Evolutionary conservation across 192 early-diverging fungal species (phyloP).

Genomic region (Coemansia sp.): DNA sequence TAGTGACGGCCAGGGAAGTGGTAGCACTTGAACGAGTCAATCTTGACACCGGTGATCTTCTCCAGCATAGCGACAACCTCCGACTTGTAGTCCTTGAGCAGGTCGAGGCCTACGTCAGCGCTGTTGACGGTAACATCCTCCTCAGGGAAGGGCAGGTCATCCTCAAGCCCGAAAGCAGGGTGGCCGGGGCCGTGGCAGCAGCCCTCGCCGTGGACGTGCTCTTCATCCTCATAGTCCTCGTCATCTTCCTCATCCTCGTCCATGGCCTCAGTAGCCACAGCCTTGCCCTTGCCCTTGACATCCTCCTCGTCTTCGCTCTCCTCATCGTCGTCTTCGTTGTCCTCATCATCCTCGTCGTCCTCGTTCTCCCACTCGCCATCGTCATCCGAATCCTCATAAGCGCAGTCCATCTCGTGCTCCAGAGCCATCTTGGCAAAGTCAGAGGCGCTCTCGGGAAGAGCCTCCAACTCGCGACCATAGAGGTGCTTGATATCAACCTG

Average conservation of each 20-base stretch:
- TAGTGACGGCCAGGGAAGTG: constrained; percentile 55
- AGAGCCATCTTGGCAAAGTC: constrained; percentile 52
- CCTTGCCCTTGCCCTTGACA: constrained; percentile 44
- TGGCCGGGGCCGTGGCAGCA: constrained; percentile 41
- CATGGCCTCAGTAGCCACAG: constrained; percentile 32
- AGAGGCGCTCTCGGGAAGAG: constrained; percentile 38
- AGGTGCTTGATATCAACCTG: constrained; percentile 44
- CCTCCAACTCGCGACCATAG: constrained; percentile 44
- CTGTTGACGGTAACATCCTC: constrained; percentile 22
- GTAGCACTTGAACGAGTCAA: constrained; percentile 53
- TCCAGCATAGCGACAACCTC: constrained; percentile 35
- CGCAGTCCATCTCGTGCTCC: constrained; percentile 53
- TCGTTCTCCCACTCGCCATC: constrained; percentile 37
- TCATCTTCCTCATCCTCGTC: constrained; percentile 36
- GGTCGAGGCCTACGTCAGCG: constrained; percentile 36
- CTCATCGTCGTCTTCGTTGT: constrained; percentile 29
- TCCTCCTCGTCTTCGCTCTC: constrained; percentile 42
- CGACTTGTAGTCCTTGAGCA: constrained; percentile 44
- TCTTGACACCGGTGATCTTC: constrained; percentile 40
- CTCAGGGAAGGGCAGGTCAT: constrained; percentile 49
- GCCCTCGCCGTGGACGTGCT: constrained; percentile 48
- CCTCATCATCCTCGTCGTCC: constrained; percentile 40
- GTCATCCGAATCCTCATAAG: constrained; percentile 47
- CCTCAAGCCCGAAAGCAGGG: constrained; percentile 20
- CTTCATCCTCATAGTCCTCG: constrained; percentile 40